These are phyloP conservation scores for Thelephora terrestris DNA, from an alignment of 1,284 basidiomycete genomes.

Conservation along the genomic window DNA sequence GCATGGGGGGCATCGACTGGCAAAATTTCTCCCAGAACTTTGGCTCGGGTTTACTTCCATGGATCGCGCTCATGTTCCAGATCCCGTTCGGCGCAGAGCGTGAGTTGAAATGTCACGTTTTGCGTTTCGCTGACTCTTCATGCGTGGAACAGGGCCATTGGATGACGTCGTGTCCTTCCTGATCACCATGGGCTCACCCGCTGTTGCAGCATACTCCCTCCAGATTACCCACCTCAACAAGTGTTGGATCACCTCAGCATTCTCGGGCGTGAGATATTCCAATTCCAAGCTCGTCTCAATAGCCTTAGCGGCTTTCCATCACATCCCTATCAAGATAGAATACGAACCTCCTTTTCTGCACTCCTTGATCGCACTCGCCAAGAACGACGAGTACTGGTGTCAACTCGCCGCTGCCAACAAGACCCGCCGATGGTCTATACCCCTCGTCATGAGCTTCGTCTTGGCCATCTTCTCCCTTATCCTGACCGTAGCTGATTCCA, in stretches of 20 bases:
- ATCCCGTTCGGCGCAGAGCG: not conserved
- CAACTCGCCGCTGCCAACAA: too few relatives aligned
- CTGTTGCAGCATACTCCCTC: not conserved
- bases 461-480: too few relatives aligned
- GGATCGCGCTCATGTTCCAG: not conserved
- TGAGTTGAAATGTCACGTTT: not conserved
- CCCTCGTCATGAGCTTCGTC: not conserved
- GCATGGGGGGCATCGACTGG: not conserved
- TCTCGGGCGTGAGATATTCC: not conserved
- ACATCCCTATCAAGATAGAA: not conserved
- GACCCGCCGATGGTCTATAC: not conserved
- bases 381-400: not conserved
- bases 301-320: not conserved
- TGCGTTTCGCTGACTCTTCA: not conserved
- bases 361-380: not conserved
- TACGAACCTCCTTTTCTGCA: not conserved
- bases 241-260: not conserved
- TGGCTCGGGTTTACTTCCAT: not conserved
- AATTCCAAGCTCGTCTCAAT: not conserved
- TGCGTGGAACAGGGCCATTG: not conserved
- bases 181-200: not conserved
- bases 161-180: not conserved
- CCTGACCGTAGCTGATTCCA: not conserved
- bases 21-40: not conserved
- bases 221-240: not conserved